Evolutionary conservation across 352 stramenopile species (phyloP).

Genomic region (Phytophthora multivora): DNA sequence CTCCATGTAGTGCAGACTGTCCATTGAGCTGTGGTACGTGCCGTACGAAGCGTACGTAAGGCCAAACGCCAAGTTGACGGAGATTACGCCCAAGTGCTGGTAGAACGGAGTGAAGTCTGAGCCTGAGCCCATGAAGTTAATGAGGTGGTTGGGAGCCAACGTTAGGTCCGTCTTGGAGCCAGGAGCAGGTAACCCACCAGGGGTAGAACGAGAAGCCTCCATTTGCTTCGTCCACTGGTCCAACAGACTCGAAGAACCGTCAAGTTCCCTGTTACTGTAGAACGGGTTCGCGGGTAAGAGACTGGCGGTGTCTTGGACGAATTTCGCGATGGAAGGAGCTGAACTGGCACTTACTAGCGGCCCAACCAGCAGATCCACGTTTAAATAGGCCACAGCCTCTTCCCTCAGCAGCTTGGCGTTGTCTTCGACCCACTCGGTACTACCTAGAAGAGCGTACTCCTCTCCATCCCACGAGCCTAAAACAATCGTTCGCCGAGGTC

Average conservation of each 20-base stretch:
- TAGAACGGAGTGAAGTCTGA: conserved; percentile 86
- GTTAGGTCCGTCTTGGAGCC: conserved; percentile 39
- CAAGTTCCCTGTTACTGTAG: conserved; percentile 9
- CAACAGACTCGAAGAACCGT: conserved; percentile 24
- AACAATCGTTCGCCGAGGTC: conserved; percentile 63
- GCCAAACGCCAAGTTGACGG: conserved; percentile 68
- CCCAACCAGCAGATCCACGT: conserved; percentile 70
- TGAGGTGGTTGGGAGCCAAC: conserved; percentile 46
- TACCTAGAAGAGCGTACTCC: conserved; percentile 74
- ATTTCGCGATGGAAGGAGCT: conserved; percentile 55
- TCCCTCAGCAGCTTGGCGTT: conserved; percentile 42
- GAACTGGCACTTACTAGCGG: conserved; percentile 41
- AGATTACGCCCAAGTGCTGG: conserved; percentile 81
- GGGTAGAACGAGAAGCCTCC: conserved; percentile 16
- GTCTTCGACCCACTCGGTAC: conserved; percentile 73
- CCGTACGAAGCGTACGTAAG: conserved; percentile 51
- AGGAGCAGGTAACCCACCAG: conserved; percentile 22
- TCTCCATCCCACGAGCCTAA: conserved; percentile 77
- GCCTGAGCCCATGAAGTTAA: conserved; percentile 63
- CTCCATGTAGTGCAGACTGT: conserved; percentile 77
- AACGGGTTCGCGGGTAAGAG: conserved; percentile 45
- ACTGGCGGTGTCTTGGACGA: conserved; percentile 53
- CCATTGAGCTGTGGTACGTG: conserved; percentile 86
- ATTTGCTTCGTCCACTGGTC: conserved; percentile 42
- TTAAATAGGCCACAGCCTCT: conserved; percentile 73